These are phyloP conservation scores for Tricholoma saponaceum DNA, from an alignment of 768 basidiomycete species.

Conservation along the genomic window DNA sequence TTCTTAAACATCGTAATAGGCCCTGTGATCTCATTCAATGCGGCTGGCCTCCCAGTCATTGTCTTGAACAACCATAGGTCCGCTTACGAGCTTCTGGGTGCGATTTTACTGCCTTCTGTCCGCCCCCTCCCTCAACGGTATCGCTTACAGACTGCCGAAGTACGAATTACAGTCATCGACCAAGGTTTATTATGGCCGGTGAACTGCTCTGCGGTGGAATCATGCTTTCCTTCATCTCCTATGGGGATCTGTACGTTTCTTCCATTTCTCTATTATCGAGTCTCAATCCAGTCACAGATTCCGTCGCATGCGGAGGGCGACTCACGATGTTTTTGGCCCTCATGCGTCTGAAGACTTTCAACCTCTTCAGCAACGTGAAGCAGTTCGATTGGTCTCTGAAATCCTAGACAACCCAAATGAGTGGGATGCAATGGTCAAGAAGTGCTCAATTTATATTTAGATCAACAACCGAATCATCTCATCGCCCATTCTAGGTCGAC, in stretches of 20 bases:
- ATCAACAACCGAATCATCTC: background rate
- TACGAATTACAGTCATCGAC: conserved; percentile 1
- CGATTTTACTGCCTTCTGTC: background rate
- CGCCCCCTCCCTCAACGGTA: background rate
- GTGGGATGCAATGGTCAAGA: conserved; percentile 1
- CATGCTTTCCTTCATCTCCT: conserved; percentile 1
- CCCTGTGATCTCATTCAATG: conserved; percentile 3
- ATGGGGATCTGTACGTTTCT: background rate
- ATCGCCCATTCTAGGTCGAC: background rate
- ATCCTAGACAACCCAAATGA: background rate
- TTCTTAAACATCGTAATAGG: background rate
- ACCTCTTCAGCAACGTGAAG: conserved; percentile 2
- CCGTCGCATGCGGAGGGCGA: conserved; percentile 2
- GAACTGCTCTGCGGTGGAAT: background rate
- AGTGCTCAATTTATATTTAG: background rate
- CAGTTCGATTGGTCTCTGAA: conserved; percentile 1
- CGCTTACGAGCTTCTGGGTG: background rate
- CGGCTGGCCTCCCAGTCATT: background rate
- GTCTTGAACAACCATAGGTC: conserved; percentile 1
- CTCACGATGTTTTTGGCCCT: background rate
- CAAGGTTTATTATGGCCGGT: background rate
- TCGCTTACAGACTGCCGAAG: background rate
- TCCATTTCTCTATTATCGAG: background rate
- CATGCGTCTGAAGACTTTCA: background rate
- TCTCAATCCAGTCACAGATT: background rate